phyloP scores from a whole-genome alignment of 441 rosid genomes.

The Brassica balearica region DNA sequence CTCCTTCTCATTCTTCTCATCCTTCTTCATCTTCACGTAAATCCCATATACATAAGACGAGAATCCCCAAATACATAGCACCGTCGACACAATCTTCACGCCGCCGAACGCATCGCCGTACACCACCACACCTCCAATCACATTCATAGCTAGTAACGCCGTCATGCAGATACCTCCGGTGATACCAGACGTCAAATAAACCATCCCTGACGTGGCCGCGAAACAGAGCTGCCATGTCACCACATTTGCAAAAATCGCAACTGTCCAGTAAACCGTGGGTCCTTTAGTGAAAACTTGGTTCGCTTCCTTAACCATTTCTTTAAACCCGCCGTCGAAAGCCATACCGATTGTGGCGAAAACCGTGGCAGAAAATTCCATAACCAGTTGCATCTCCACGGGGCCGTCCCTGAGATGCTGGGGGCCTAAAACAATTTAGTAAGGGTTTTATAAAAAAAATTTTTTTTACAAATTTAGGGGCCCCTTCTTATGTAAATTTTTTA shows the following conservation, averaged over 20 bases:
- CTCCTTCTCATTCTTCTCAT: constrained; percentile 4
- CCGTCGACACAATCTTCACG: constrained; percentile 72
- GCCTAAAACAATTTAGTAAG: too few species aligned
- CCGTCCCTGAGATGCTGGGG: too few species aligned
- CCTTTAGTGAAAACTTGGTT: constrained; percentile 57
- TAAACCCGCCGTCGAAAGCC: constrained; percentile 62
- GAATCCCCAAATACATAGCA: constrained; percentile 83
- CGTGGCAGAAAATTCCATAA: constrained; percentile 80
- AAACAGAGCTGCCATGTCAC: constrained; percentile 88
- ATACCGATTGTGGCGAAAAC: constrained; percentile 71
- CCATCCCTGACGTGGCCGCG: constrained; percentile 85
- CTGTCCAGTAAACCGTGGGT: constrained; percentile 51
- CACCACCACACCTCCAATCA: constrained; percentile 74
- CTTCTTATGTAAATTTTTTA: too few species aligned
- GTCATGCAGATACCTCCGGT: constrained; percentile 91
- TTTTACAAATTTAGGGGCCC: too few species aligned
- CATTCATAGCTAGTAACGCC: constrained; percentile 72
- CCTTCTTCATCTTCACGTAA: constrained; percentile 50
- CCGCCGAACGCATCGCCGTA: constrained; percentile 74
- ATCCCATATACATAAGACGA: constrained; percentile 77
- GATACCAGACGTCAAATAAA: constrained; percentile 72
- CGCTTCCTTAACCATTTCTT: constrained; percentile 66
- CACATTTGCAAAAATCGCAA: constrained; percentile 54
- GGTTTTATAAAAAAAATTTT: too few species aligned
- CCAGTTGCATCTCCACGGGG: constrained; percentile 82